Evolutionary conservation across 1,139 yeast species (phyloP).

Genomic region (Wickerhamomyces sp.): DNA sequence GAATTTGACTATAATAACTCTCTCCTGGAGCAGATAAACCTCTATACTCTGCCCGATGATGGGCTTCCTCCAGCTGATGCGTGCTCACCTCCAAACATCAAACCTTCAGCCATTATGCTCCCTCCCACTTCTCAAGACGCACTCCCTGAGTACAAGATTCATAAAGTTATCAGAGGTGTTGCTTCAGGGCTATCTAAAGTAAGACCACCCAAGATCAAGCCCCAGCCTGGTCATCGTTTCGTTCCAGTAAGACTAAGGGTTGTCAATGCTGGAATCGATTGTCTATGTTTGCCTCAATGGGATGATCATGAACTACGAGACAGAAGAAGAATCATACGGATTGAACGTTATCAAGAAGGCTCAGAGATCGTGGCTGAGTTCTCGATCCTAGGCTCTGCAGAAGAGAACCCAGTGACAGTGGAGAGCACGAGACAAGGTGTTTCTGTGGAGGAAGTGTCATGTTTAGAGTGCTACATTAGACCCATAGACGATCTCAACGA

Average conservation of each 20-base stretch:
- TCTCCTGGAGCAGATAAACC: not conserved
- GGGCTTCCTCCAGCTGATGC: not conserved
- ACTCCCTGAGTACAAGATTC: constrained; percentile 23
- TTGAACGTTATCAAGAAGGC: constrained; percentile 50
- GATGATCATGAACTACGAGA: constrained; percentile 40
- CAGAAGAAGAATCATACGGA: constrained; percentile 51
- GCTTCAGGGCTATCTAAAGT: constrained; percentile 57
- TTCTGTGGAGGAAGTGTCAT: constrained; percentile 55
- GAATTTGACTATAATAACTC: no score
- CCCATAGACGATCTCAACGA: constrained; percentile 36
- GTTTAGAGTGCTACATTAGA: constrained; percentile 43
- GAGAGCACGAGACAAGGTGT: constrained; percentile 31
- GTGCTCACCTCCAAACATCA: not conserved
- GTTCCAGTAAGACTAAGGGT: constrained; percentile 46
- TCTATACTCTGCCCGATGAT: not conserved
- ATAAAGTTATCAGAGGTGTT: constrained; percentile 49
- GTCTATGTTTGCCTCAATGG: constrained; percentile 51
- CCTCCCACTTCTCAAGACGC: not conserved
- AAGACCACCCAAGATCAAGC: constrained; percentile 43
- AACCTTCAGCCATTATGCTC: not conserved
- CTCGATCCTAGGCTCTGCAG: constrained; percentile 48
- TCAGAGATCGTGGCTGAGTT: constrained; percentile 44
- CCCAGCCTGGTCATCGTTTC: constrained; percentile 33
- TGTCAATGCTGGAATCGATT: constrained; percentile 40
- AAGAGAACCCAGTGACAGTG: constrained; percentile 38